Evolutionary conservation across 148 eudicot species (phyloP), one percentile per base, ranked within the genome.

Genomic region (Fagopyrum homotropicum): DNA sequence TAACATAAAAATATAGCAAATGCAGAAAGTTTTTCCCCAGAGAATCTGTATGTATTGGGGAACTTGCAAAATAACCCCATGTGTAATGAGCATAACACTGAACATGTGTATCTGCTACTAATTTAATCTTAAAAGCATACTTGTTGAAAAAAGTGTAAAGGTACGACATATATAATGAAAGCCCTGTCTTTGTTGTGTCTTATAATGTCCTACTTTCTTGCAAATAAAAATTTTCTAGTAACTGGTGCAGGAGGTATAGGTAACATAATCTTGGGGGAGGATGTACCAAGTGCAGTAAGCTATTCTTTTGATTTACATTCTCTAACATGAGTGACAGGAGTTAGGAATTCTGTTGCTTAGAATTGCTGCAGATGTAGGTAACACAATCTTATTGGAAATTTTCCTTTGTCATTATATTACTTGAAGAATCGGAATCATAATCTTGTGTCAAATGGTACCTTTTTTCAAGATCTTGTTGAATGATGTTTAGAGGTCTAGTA

Each of bases 341-440:
- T 75, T 72, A 77, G 77, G 56, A 80, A 76, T 5, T 60, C 55
- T 80, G 87, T 78, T 79, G 85, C 44, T 76, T 75, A 78, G 77
- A 76, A 79, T 63, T 78, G 78, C 44, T 71, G 52, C 69, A 69
- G 70, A 46, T 54, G 59, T 76, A 74, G 82, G 85, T 75, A 88
- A 81, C 77, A 76, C 86, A 46, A 86, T 90, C 87, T 79, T 78
- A 75, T 77, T 56, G 76, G 44, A 84, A 82, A 76, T 69, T 55
- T 56, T 77, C 48, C 75, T 69, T 84, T 88, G 88, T 88, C 86
- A 77, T 12, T 64, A 74, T 75, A 43, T 45, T 54, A 78, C 77
- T 35, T n/a, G 84, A 82, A 85, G 55, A 84, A 90, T 90, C 94
- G 76, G 91, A 86, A 90, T 90, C 89, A 74, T 78, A 88, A 86